Percentiles rank a stretch among this genome's conserved stretches.
Conservation (phyloP, 768 basidiomycete species). For the Tephrocybe sp. region DNA sequence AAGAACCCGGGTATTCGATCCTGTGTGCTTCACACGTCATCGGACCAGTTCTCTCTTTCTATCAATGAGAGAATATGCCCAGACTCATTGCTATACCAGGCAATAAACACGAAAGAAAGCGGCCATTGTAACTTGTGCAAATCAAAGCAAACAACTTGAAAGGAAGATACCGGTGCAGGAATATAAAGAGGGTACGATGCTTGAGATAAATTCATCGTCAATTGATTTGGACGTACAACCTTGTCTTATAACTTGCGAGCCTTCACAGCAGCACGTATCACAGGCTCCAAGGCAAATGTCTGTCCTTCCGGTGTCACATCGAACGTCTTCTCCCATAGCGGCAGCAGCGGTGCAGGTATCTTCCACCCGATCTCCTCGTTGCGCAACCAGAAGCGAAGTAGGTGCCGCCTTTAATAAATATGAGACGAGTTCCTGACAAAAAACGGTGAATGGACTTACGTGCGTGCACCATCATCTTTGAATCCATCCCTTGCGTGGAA, state of each 20-base stretch:
- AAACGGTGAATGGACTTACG: conserved; percentile 30
- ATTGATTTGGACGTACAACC: too few relatives aligned
- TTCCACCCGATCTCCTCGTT: conserved; percentile 17
- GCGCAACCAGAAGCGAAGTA: conserved; percentile 16
- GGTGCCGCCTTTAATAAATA: conserved; percentile 10
- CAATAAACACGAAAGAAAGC: too few relatives aligned
- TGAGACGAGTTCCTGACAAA: not conserved
- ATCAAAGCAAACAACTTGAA: too few relatives aligned
- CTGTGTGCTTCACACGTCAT: too few relatives aligned
- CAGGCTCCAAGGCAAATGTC: conserved; percentile 17
- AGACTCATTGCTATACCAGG: too few relatives aligned
- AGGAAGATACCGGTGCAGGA: too few relatives aligned
- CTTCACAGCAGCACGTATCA: conserved; percentile 15
- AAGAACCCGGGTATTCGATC: too few relatives aligned
- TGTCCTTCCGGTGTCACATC: conserved; percentile 11
- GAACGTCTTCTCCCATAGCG: conserved; percentile 17
- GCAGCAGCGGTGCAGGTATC: conserved; percentile 9
- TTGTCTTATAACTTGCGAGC: not conserved
- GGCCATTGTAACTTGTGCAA: too few relatives aligned
- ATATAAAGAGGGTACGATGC: too few relatives aligned
- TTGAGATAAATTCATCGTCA: too few relatives aligned
- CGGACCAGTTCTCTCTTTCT: too few relatives aligned
- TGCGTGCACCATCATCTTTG: conserved; percentile 36
- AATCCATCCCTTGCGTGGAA: conserved; percentile 47
- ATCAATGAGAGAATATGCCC: too few relatives aligned